Evolutionary conservation across 1,284 basidiomycete species (phyloP).

Genomic region (Rhodotorula sp.): DNA sequence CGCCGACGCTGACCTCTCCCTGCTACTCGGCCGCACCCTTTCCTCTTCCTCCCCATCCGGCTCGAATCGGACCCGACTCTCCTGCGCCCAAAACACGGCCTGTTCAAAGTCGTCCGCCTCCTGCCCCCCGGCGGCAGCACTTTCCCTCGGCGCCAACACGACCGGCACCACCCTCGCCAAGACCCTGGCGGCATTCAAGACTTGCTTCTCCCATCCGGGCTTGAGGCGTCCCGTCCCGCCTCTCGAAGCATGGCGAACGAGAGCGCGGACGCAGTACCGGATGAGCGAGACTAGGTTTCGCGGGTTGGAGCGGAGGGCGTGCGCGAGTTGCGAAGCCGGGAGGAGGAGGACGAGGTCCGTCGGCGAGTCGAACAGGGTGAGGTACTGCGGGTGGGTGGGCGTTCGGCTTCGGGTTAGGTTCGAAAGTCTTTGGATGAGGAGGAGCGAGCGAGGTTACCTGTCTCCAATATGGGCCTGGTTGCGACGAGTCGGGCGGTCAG

Average conservation of each 20-base stretch:
- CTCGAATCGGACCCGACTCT: background rate
- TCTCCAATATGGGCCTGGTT: conserved; percentile 63
- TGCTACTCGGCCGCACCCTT: conserved; percentile 4
- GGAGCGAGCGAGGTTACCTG: conserved; percentile 9
- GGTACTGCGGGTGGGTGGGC: conserved; percentile 58
- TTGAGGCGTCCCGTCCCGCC: too few species aligned
- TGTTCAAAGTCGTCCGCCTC: conserved; percentile 61
- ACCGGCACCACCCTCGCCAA: conserved; percentile 82
- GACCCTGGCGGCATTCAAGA: conserved; percentile 76
- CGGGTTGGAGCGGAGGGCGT: conserved; percentile 73
- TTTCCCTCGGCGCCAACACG: conserved; percentile 69
- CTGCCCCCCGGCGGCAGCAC: background rate
- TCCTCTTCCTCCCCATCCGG: background rate
- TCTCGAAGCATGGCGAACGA: conserved; percentile 58
- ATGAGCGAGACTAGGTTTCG: conserved; percentile 81
- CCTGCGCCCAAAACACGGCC: conserved; percentile 62
- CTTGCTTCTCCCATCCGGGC: too few species aligned
- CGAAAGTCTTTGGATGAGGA: too few species aligned
- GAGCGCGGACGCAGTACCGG: conserved; percentile 65
- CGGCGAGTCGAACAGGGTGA: conserved; percentile 75
- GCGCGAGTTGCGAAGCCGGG: conserved; percentile 62
- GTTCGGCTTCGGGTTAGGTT: too few species aligned
- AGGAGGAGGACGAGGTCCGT: conserved; percentile 86
- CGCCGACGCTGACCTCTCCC: conserved; percentile 8
- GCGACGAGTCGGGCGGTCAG: too few species aligned